Conservation (phyloP, 768 basidiomycete genomes). For the Lactarius indigo region DNA sequence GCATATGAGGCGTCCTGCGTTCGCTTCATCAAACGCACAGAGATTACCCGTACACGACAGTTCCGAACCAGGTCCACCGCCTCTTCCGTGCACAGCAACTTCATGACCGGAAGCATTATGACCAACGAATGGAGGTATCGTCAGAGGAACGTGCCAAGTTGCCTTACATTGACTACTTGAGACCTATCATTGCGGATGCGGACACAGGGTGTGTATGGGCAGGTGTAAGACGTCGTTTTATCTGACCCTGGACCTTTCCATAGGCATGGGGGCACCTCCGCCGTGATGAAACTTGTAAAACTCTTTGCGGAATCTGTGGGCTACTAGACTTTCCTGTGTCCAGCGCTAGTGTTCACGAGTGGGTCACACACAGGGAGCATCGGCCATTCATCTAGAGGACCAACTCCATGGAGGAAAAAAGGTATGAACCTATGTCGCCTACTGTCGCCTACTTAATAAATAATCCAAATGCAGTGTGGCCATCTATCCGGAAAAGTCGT, state of each 20-base stretch:
- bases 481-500: conserved; percentile 91
- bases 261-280: conserved; percentile 89
- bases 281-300: conserved; percentile 93
- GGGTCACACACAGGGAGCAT: conserved; percentile 58
- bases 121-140: conserved; percentile 69
- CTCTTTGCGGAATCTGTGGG: conserved; percentile 88
- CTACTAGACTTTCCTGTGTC: conserved; percentile 13
- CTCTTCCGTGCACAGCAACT: conserved; percentile 89
- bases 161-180: conserved; percentile 81
- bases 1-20: neutral
- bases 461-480: conserved; percentile 52
- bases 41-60: conserved; percentile 95
- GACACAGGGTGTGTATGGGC: conserved; percentile 78
- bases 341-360: conserved; percentile 11
- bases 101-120: conserved; percentile 91
- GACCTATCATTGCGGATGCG: conserved; percentile 92
- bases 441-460: neutral
- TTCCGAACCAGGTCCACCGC: conserved; percentile 92
- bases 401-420: conserved; percentile 95
- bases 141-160: conserved; percentile 62
- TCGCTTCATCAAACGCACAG: conserved; percentile 37
- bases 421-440: conserved; percentile 34
- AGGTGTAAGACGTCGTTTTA: neutral
- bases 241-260: conserved; percentile 7
- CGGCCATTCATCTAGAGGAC: conserved; percentile 91